Evolutionary conservation across 2,329 filamentous ascomycete genomes (phyloP), one percentile per base, ranked within the genome.

Genomic region (Hymenoscyphus fructigenus): DNA sequence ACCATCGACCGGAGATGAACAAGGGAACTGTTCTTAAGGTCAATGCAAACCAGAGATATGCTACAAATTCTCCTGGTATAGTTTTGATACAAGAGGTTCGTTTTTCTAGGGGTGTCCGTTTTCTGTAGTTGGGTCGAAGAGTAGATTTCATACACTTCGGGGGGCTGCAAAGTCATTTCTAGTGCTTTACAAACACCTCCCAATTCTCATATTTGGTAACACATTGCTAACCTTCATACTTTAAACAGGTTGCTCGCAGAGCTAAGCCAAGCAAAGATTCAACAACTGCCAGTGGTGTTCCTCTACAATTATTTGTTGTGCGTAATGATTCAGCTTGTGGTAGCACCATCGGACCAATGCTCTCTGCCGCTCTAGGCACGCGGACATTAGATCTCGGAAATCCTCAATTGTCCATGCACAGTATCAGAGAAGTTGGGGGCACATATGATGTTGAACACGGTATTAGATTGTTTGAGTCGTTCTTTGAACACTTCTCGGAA

Each of bases 331-430:
- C 91, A 3, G 88, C 91, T 61, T 99, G 95, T 77, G 95, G 95
- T 63, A 94, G 91, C 80, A 99, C 95, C 41, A 99, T 99, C 74
- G 95, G 95, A 0, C 95, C 95, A n/a, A 97, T 97, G 88, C 83
- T 98, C 57, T 91, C 91, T 62, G 93, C 94, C 28, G 89, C 89
- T 65, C 81, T 98, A 72, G 95, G 95, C 64, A 88, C 92, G 62
- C 84, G 95, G 67, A 98, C 95, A 1, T 83, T 99, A 56, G 95
- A 99, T 79, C 79, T 98, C 65, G 94, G 94, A 10, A 98, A 97
- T 79, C 89, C 94, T 9, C 94, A 98, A 81, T 82, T 98, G 69
- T 93, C 91, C 76, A 98, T 98, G 95, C 94, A 98, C 80, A 95
- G 91, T 75, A 97, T 97, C 74, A 88, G 95, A 62, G 95, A 98